phyloP scores from a whole-genome alignment of 2,329 filamentous ascomycete genomes.

The Clonostachys sp. region DNA sequence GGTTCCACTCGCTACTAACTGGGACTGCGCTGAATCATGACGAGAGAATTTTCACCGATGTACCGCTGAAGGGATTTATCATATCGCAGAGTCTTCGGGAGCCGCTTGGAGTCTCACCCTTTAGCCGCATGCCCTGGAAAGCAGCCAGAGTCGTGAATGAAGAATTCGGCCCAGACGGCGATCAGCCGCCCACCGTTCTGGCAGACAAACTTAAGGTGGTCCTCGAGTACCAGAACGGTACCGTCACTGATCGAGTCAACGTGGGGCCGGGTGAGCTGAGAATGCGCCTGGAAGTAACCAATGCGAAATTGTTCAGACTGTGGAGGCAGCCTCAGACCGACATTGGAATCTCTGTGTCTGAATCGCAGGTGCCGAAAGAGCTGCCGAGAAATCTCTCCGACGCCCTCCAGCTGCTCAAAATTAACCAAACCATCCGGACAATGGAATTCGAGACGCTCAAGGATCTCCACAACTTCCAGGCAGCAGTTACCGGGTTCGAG shows the following conservation, averaged over 20 bases:
- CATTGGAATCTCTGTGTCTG: slow-evolving; percentile 69
- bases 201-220: slow-evolving; percentile 74
- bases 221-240: slow-evolving; percentile 70
- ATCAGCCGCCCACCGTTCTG: slow-evolving; percentile 63
- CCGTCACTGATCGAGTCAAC: slow-evolving; percentile 79
- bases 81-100: slow-evolving; percentile 51
- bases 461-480: slow-evolving; percentile 76
- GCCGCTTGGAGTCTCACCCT: slow-evolving; percentile 41
- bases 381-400: slow-evolving; percentile 58
- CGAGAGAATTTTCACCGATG: slow-evolving; percentile 68
- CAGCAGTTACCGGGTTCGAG: slow-evolving; percentile 72
- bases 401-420: slow-evolving; percentile 54
- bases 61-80: slow-evolving; percentile 59
- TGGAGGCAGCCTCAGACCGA: slow-evolving; percentile 72
- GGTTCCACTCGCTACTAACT: slow-evolving; percentile 68
- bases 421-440: slow-evolving; percentile 63
- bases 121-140: slow-evolving; percentile 58
- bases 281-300: slow-evolving; percentile 58
- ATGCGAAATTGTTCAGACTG: slow-evolving; percentile 58
- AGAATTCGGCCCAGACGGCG: slow-evolving; percentile 54
- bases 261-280: slow-evolving; percentile 71
- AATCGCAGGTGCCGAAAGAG: slow-evolving; percentile 59
- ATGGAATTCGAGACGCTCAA: slow-evolving; percentile 61
- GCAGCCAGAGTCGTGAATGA: slow-evolving; percentile 69
- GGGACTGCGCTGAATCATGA: slow-evolving; percentile 64